Evolutionary conservation across 805 yeast species (phyloP), one percentile per base, ranked within the genome.

Genomic region (Scheffersomyces stipitis): DNA sequence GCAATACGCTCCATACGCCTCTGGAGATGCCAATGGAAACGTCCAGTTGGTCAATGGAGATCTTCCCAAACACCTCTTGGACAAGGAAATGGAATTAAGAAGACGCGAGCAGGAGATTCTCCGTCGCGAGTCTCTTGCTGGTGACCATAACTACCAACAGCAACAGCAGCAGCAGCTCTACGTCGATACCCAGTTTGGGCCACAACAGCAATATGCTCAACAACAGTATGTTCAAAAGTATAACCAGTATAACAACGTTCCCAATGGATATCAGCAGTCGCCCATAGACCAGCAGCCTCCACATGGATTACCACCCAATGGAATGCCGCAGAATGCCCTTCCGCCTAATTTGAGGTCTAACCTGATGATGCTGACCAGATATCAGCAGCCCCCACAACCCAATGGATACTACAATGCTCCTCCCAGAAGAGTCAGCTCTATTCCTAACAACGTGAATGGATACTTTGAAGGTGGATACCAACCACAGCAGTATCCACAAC

Each of bases 301-400:
- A 4, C 62, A 61, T 26, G 66, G 65, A 6, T 48, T 58, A 30
- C 63, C 65, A 13, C 34, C 56, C 9, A 54, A 54, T 28, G 70
- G 65, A 2, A 37, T 51, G 36, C 54, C 60, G 2, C 48, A 40
- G 7, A 49, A 51, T 36, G 44, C 49, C 26, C 48, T 55, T 28
- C 58, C 64, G 6, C 48, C 60, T 9, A 51, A 52, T 26, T 49
- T 54, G 30, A 49, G 62, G n/a, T 41, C 49, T 7, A 46, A 41
- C 29, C 43, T 52, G 17, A 49, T 48, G 43, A 41, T 38, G 5
- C 42, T 51, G 10, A 44, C 41, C 17, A 36, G 51, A 9, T 51
- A 45, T 34, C 41, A 52, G 34, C 49, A 35, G 30, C 39, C 23
- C 9, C n/a, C n/a, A n/a, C n/a, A 36, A 18, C 39, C 23, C 9